A percentile compares a stretch with the other conserved stretches of the same genome.
These are phyloP conservation scores for Fusarium sp. DNA, from an alignment of 2,329 filamentous ascomycete genomes.

Conservation along the genomic window DNA sequence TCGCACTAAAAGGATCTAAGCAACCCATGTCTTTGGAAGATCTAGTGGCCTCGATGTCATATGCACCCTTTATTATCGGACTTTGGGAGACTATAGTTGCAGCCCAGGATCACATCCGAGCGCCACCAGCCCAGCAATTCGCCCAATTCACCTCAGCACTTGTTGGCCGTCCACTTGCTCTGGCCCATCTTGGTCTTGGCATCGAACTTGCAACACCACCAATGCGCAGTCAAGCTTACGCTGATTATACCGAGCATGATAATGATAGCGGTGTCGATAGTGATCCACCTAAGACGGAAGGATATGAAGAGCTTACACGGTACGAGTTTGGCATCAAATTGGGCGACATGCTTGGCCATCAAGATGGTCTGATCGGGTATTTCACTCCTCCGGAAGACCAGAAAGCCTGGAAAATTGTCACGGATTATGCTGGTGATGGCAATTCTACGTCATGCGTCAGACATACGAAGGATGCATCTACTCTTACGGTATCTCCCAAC, in stretches of 20 bases:
- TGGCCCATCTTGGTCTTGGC: not conserved
- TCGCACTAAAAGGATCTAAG: too few species aligned
- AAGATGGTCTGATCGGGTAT: not conserved
- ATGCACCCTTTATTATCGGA: not conserved
- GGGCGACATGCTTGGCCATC: not conserved
- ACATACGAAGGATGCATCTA: too few species aligned
- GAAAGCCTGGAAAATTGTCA: too few species aligned
- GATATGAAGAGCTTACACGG: not conserved
- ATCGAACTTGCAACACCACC: not conserved
- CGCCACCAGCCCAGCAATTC: not conserved
- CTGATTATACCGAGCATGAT: not conserved
- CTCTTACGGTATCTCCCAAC: too few species aligned
- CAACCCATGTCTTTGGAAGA: too few species aligned
- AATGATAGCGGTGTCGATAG: rapidly evolving
- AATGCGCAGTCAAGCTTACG: not conserved
- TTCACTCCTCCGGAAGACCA: too few species aligned
- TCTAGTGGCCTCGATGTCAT: not conserved
- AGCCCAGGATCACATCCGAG: not conserved
- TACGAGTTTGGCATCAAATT: not conserved
- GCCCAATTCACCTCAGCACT: not conserved
- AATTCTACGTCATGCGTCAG: too few species aligned
- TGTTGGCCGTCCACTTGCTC: not conserved
- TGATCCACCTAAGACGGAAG: too few species aligned
- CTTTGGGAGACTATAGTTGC: not conserved
- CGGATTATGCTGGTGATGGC: too few species aligned